Percentiles rank a stretch among this genome's conserved stretches.
Evolutionary conservation across 352 stramenopile species (phyloP).

Genomic region (Discostella stelligera): DNA sequence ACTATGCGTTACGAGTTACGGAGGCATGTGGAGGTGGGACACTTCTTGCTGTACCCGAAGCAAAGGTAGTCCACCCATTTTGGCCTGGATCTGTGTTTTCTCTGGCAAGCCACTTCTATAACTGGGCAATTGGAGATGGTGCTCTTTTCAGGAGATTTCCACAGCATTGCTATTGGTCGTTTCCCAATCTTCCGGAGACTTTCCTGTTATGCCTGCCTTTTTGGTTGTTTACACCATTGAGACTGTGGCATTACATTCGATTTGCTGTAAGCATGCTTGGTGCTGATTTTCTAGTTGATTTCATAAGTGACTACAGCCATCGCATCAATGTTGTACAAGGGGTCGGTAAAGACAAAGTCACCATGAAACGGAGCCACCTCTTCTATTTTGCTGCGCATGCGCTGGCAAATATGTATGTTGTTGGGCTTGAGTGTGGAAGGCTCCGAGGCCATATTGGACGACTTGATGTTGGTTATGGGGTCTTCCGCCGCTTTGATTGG

Average conservation of each 20-base stretch:
- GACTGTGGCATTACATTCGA: conserved; percentile 10
- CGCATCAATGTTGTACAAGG: conserved; percentile 25
- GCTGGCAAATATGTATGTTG: conserved; percentile 49
- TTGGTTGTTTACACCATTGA: neutral
- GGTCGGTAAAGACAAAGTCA: conserved; percentile 5
- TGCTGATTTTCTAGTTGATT: conserved; percentile 34
- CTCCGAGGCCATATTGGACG: conserved; percentile 40
- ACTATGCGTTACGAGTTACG: conserved; percentile 38
- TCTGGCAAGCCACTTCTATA: conserved; percentile 44
- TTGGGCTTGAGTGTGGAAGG: conserved; percentile 45
- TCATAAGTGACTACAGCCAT: conserved; percentile 34
- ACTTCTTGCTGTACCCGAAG: conserved; percentile 30
- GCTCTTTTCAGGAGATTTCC: conserved; percentile 40
- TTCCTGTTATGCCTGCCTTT: conserved; percentile 16
- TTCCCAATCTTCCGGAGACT: conserved; percentile 40
- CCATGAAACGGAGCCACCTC: conserved; percentile 1
- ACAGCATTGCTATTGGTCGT: conserved; percentile 39
- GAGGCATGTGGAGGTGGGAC: conserved; percentile 19
- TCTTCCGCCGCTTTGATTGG: conserved; percentile 54
- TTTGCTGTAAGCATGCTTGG: conserved; percentile 12
- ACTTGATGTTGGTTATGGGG: conserved; percentile 17
- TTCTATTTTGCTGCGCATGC: conserved; percentile 41
- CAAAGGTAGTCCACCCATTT: conserved; percentile 44
- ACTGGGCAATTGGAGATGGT: conserved; percentile 55
- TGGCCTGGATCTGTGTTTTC: conserved; percentile 38